Evolutionary conservation across 805 yeast species (phyloP).

Genomic region (Wickerhamomyces strasburgensis): DNA sequence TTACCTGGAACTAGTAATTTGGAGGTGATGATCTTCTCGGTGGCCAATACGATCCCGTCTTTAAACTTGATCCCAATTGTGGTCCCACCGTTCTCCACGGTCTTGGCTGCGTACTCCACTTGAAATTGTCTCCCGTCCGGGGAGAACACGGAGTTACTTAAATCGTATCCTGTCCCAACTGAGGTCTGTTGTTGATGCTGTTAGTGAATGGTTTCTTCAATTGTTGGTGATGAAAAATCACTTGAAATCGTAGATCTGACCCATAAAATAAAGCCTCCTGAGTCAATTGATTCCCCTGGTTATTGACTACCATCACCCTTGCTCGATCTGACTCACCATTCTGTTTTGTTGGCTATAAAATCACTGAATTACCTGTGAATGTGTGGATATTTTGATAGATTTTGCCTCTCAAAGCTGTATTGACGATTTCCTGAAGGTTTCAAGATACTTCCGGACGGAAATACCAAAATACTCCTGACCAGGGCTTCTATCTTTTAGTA

Average conservation of each 20-base stretch:
- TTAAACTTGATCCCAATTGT: constrained; percentile 86
- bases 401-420: background rate
- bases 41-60: constrained; percentile 96
- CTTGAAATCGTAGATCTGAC: too few relatives aligned
- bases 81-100: constrained; percentile 96
- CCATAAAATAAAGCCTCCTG: too few relatives aligned
- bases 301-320: background rate
- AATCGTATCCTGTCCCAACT: constrained; percentile 98
- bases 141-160: constrained; percentile 90
- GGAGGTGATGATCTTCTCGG: constrained; percentile 86
- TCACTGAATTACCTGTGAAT: background rate
- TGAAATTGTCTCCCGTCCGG: constrained; percentile 92
- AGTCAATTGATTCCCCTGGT: background rate
- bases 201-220: too few relatives aligned
- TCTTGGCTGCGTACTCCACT: constrained; percentile 96
- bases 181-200: constrained; percentile 56
- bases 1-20: constrained; percentile 84
- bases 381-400: background rate
- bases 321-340: background rate
- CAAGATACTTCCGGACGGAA: background rate
- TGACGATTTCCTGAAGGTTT: background rate
- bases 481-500: too few relatives aligned
- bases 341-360: background rate
- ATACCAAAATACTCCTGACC: too few relatives aligned
- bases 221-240: too few relatives aligned